phyloP scores from a whole-genome alignment of 139 green algal species.

The Axilococcus clingmanii region DNA sequence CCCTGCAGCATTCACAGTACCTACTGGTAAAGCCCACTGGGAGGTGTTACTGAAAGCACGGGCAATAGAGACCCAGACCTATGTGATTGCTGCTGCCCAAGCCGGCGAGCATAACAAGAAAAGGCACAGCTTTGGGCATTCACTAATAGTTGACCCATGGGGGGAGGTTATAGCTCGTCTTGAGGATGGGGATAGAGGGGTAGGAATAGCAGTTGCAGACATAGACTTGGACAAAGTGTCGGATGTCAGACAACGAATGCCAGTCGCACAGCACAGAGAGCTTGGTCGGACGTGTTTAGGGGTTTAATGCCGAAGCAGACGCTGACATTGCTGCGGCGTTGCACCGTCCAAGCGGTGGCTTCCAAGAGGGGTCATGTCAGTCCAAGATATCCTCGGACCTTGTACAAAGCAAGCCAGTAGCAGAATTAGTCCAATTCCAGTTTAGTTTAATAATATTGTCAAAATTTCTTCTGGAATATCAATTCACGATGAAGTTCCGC shows the following conservation, averaged over 20 bases:
- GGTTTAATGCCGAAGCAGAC: too few species aligned
- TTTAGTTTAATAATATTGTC: too few species aligned
- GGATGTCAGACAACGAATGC: conserved; percentile 17
- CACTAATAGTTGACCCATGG: conserved; percentile 89
- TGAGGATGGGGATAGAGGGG: conserved; percentile 48
- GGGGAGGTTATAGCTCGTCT: conserved; percentile 63
- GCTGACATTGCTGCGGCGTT: too few species aligned
- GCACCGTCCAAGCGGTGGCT: too few species aligned
- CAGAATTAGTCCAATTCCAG: too few species aligned
- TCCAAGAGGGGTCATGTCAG: too few species aligned
- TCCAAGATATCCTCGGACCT: too few species aligned
- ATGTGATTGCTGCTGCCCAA: conserved; percentile 88
- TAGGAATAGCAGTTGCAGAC: conserved; percentile 65
- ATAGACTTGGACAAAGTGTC: conserved; percentile 39
- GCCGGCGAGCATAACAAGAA: conserved; percentile 80
- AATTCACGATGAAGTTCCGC: too few species aligned
- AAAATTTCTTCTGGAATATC: too few species aligned
- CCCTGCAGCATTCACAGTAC: conserved; percentile 59
- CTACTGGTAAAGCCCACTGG: conserved; percentile 81
- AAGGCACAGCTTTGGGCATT: conserved; percentile 81
- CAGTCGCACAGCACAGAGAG: conserved; percentile 14
- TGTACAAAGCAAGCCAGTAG: too few species aligned
- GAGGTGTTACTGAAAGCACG: conserved; percentile 86
- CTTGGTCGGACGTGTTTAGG: not conserved
- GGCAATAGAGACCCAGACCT: conserved; percentile 90